These are phyloP conservation scores for Eucalyptus grandis DNA, from an alignment of 345 rosid species.

Conservation along the genomic window DNA sequence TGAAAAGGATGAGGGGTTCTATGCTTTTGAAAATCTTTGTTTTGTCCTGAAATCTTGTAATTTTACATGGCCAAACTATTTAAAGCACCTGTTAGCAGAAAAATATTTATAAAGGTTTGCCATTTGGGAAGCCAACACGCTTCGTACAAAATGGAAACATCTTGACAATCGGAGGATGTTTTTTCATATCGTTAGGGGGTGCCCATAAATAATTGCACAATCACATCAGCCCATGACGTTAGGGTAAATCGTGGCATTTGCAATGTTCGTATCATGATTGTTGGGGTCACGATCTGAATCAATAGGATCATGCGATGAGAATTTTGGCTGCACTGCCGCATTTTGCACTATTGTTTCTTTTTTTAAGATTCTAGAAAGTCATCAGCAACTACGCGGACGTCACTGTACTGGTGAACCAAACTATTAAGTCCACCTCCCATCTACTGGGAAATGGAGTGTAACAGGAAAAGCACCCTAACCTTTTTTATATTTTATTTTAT, in stretches of 20 bases:
- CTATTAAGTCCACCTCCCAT: not conserved
- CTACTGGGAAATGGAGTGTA: not conserved
- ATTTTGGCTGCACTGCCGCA: not conserved
- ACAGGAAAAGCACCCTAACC: not conserved
- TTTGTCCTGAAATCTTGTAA: not conserved
- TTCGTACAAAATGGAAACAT: not conserved
- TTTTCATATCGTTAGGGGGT: no score
- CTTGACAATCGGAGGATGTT: not conserved
- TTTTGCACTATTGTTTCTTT: not conserved
- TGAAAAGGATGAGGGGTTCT: not conserved
- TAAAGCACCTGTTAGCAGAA: not conserved
- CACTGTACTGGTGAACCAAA: no score
- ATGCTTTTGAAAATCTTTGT: not conserved
- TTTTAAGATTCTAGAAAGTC: not conserved
- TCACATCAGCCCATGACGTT: not conserved
- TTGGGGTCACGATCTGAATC: not conserved
- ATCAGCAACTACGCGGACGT: not conserved
- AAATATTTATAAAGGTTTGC: not conserved
- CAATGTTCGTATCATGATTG: not conserved
- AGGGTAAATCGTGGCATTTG: not conserved
- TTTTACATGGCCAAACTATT: not conserved
- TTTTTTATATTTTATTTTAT: not conserved
- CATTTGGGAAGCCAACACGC: not conserved
- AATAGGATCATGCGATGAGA: not conserved
- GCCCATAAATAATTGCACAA: no score